phyloP scores from a whole-genome alignment of 371 early-diverging fungal species.

The Mucor sp. region DNA sequence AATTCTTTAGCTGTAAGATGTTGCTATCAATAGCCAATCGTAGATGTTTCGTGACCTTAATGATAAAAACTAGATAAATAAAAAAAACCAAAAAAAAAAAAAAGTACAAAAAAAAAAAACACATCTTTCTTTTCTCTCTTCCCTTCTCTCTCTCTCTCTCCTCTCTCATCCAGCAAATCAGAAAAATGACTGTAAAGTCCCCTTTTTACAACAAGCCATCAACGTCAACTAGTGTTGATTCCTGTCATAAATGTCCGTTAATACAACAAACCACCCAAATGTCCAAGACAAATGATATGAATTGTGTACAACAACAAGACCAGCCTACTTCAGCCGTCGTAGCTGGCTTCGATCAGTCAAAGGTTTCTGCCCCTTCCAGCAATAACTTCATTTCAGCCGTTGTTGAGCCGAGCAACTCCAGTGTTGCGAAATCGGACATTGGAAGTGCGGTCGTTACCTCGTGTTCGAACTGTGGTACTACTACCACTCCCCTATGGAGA shows the following conservation, averaged over 20 bases:
- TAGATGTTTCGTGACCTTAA: not conserved
- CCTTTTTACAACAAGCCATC: conserved; percentile 58
- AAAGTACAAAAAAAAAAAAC: not conserved
- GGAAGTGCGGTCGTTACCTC: conserved; percentile 53
- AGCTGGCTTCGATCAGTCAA: conserved; percentile 49
- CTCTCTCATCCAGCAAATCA: not conserved
- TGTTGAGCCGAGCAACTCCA: conserved; percentile 60
- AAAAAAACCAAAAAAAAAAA: not conserved
- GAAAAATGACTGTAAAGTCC: conserved; percentile 51
- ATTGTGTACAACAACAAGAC: conserved; percentile 28
- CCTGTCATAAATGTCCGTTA: conserved; percentile 54
- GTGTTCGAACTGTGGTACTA: conserved; percentile 90
- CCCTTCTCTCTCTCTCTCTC: not conserved
- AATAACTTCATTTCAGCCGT: conserved; percentile 27
- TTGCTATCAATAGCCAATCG: conserved; percentile 21
- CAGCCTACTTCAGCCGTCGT: conserved; percentile 37
- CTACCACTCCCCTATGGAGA: conserved; percentile 93
- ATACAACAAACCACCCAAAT: conserved; percentile 19
- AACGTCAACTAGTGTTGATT: conserved; percentile 55
- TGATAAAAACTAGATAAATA: conserved; percentile 2
- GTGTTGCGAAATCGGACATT: conserved; percentile 59
- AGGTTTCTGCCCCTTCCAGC: conserved; percentile 46
- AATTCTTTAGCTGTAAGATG: not conserved
- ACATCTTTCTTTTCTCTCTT: not conserved
- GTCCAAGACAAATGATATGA: conserved; percentile 11